Base-by-base conservation (phyloP, 176 grass and related monocot genomes). In the Zoysia pacifica region DNA sequence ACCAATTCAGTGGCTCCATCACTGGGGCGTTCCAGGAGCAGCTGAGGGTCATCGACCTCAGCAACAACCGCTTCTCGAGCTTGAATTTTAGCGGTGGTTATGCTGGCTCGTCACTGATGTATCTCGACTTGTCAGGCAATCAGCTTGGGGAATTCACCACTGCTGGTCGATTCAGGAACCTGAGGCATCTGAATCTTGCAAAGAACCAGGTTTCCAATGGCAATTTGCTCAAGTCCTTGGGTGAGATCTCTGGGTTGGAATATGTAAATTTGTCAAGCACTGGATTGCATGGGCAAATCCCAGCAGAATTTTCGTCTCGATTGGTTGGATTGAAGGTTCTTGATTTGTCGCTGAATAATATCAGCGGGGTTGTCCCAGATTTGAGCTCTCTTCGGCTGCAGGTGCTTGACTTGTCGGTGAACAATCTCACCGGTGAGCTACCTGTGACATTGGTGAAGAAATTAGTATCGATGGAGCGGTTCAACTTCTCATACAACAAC, bases 401-500 rank as follows among this genome's bases (percentile, higher is more conserved):
- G 67, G 81, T 91, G 54, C 74, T 99, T n/a, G 92, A 99, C 80
- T 77, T 94, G 82, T 99, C 96, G 0, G 55, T 91, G 56, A 99
- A 99, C 88, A 99, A 95, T 82, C 92, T 99, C 65, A 95, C 92
- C 0, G 92, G 96, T 11, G 88, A 98, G 85, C 89, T 98, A 72
- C 96, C 96, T 28, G 77, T 78, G 75, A 63, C 86, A 28, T 83
- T 98, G 76, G 87, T 93, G 60, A 90, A 93, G 74, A 89, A 86
- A 47, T 48, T 98, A 76, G 11, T 48, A 5, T 72, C 39, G 0
- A 89, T 98, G 86, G 85, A 89, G 48, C 82, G 51, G 41, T 95
- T 99, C 90, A 95, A 99, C 74, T 93, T 99, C 72, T 99, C 96
- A 79, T 95, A 91, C 86, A 99, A 99, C 89, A 99, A 99, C 56